Evolutionary conservation across 1,284 basidiomycete species (phyloP).

Genomic region (Microbotryum violaceum): DNA sequence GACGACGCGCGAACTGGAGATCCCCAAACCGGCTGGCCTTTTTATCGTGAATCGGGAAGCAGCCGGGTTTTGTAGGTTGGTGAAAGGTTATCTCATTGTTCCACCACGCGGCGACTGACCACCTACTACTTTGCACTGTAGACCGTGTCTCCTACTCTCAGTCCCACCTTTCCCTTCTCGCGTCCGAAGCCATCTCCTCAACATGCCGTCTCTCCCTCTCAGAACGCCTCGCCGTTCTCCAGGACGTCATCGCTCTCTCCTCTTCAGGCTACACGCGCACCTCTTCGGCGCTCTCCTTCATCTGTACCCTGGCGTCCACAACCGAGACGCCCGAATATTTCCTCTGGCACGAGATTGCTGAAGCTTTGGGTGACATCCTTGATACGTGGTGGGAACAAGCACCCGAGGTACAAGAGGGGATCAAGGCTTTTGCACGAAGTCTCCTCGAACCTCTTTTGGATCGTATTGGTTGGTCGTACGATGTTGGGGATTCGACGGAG

Average conservation of each 20-base stretch:
- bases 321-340: slow-evolving; percentile 65
- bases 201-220: slow-evolving; percentile 27
- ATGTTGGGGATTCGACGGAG: slow-evolving; percentile 61
- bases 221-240: slow-evolving; percentile 41
- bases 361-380: slow-evolving; percentile 52
- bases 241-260: slow-evolving; percentile 43
- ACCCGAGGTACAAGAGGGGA: slow-evolving; percentile 52
- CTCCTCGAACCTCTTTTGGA: slow-evolving; percentile 73
- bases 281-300: slow-evolving; percentile 37
- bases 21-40: slow-evolving; percentile 58
- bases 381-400: slow-evolving; percentile 81
- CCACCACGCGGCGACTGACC: background rate
- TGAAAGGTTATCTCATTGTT: no score
- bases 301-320: slow-evolving; percentile 39
- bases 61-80: slow-evolving; percentile 65
- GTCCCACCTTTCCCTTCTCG: slow-evolving; percentile 70
- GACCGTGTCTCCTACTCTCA: slow-evolving; percentile 82
- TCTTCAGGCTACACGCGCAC: slow-evolving; percentile 42
- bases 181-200: slow-evolving; percentile 56
- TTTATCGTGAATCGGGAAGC: slow-evolving; percentile 85
- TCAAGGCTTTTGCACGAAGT: slow-evolving; percentile 43
- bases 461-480: slow-evolving; percentile 69
- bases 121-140: slow-evolving; percentile 35
- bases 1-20: slow-evolving; percentile 60
- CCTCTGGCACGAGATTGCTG: slow-evolving; percentile 60